phyloP scores from a whole-genome alignment of 2,329 filamentous ascomycete species.

The Penicillium sp. region DNA sequence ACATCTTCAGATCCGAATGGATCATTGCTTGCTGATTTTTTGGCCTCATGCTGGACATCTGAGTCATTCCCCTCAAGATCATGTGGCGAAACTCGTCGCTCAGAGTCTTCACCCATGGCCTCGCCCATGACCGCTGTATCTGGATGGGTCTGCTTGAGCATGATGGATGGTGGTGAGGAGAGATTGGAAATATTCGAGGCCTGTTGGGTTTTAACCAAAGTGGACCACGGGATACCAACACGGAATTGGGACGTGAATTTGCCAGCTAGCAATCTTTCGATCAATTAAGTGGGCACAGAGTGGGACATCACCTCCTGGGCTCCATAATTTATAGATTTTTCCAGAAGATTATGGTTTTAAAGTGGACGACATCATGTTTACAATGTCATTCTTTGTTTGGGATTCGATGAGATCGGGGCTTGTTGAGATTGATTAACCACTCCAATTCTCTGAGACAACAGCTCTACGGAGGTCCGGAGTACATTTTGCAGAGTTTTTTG shows the following conservation, averaged over 20 bases:
- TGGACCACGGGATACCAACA: not conserved
- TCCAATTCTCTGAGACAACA: too few relatives aligned
- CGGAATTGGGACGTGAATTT: not conserved
- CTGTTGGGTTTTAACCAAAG: not conserved
- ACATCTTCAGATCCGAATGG: slow-evolving; percentile 38
- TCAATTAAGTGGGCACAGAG: not conserved
- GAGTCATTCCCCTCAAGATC: not conserved
- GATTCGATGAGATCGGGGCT: not conserved
- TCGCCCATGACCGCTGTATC: not conserved
- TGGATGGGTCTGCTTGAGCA: not conserved
- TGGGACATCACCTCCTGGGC: not conserved
- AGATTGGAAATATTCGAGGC: not conserved
- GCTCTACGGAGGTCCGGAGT: too few relatives aligned
- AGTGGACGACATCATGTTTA: not conserved
- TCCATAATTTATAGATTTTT: not conserved
- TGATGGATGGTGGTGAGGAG: not conserved
- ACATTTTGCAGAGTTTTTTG: not conserved
- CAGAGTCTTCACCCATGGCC: not conserved
- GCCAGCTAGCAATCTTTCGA: not conserved
- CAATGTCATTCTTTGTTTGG: not conserved
- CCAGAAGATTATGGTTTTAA: not conserved
- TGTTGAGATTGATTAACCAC: too few relatives aligned
- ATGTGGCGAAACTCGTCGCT: not conserved
- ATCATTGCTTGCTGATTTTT: slow-evolving; percentile 17
- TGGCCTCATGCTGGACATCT: not conserved